These are phyloP conservation scores for Cymbidium sinense DNA, from an alignment of 106 monocot species.

Conservation along the genomic window DNA sequence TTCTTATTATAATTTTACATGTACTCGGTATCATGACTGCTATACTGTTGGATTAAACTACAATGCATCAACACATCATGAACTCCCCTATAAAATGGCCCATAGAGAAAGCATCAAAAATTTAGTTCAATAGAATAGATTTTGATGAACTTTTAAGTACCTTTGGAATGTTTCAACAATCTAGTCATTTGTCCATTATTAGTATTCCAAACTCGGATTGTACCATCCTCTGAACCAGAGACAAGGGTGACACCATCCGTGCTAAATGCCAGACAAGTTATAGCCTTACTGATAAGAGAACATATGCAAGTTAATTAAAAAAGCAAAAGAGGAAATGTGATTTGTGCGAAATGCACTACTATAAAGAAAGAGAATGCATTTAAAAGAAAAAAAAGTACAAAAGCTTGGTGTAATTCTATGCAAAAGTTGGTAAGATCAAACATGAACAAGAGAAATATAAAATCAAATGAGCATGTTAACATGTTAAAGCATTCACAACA, in stretches of 20 bases:
- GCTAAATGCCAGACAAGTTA: conserved; percentile 70
- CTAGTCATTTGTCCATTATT: conserved; percentile 42
- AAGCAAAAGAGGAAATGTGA: background rate
- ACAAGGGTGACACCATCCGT: conserved; percentile 69
- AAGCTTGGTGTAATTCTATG: background rate
- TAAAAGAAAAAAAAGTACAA: background rate
- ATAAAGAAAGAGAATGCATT: background rate
- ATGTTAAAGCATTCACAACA: background rate
- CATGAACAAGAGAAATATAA: background rate
- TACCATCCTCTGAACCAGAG: conserved; percentile 88
- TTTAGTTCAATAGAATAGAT: background rate
- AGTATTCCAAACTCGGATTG: conserved; percentile 72
- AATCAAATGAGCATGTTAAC: background rate
- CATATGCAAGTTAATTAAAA: background rate
- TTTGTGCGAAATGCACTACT: conserved; percentile 2
- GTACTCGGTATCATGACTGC: too few species aligned
- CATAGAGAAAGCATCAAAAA: background rate
- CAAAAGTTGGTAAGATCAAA: background rate
- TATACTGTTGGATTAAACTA: background rate
- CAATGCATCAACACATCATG: background rate
- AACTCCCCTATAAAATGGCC: background rate
- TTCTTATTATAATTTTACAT: too few species aligned
- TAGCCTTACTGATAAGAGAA: conserved; percentile 47
- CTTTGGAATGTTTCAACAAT: conserved; percentile 68
- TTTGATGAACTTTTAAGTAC: conserved; percentile 25